Evolutionary conservation across 1,284 basidiomycete species (phyloP), one percentile per base, ranked within the genome.

Genomic region (Cystobasidiaceae sp.): DNA sequence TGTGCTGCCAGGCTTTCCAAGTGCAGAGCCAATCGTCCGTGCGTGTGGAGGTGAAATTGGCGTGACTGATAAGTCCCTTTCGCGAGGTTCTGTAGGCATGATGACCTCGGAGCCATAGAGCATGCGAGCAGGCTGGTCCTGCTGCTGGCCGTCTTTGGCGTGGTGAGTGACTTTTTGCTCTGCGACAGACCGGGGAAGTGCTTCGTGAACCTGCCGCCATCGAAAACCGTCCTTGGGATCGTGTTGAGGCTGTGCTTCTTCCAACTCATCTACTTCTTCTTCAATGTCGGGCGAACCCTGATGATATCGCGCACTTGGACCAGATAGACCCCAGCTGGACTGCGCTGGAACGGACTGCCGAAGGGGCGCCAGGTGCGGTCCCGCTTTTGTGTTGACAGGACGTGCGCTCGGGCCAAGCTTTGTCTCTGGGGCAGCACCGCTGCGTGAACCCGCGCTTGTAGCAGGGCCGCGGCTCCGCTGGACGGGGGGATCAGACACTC

Each of bases 141-240:
- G 23, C 13, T 21, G 28, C n/a, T 41, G 15, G 4, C 19, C 19
- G 19, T 8, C 23, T 6, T 8, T 25, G 8, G 49, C 28, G 13
- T 30, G 32, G 6, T 51, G n/a, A n/a, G n/a, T n/a, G n/a, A n/a
- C n/a, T n/a, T n/a, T n/a, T n/a, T n/a, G n/a, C n/a, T n/a, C n/a
- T n/a, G n/a, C n/a, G n/a, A n/a, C n/a, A n/a, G n/a, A n/a, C n/a
- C n/a, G n/a, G n/a, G n/a, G n/a, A n/a, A 51, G 49, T 33, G 23
- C 28, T 17, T 51, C 49, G 11, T 33, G 23, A 33, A 51, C 49
- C 19, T 11, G 13, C 23, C 37, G 49, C 49, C 49, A 51, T 17
- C 30, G 19, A 33, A 51, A 51, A n/a, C 23, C 25, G 30, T 51
- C 49, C 37, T 51, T 33, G 9, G 49, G 49, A 51, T 51, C 49